These are phyloP conservation scores for Hypoxylon sp. DNA, from an alignment of 2,329 filamentous ascomycete genomes.

Conservation along the genomic window DNA sequence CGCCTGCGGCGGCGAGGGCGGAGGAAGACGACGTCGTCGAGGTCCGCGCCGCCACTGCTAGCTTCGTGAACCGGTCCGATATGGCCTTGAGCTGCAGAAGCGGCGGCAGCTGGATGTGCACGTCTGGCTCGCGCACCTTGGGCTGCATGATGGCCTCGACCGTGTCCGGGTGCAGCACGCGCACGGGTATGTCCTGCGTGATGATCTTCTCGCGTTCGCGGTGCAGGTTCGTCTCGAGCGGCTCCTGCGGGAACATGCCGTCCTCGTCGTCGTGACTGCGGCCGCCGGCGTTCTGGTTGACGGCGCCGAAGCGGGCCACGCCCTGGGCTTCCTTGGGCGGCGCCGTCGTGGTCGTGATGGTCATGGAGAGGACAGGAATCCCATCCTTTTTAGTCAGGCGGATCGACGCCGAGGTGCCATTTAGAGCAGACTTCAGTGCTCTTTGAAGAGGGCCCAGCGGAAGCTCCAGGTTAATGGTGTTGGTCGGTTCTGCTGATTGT, in stretches of 20 bases:
- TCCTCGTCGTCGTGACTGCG: constrained; percentile 54
- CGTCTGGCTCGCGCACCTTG: constrained; percentile 86
- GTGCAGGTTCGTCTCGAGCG: constrained; percentile 64
- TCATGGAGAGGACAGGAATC: constrained; percentile 85
- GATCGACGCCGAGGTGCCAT: constrained; percentile 81
- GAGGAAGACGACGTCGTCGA: constrained; percentile 28
- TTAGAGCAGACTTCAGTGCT: constrained; percentile 87
- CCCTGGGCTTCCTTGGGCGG: constrained; percentile 55
- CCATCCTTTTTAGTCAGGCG: constrained; percentile 93
- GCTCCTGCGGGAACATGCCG: constrained; percentile 55
- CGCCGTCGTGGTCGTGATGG: constrained; percentile 79
- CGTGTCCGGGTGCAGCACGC: constrained; percentile 81
- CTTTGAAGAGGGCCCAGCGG: constrained; percentile 87
- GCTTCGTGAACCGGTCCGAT: constrained; percentile 92
- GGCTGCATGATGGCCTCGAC: constrained; percentile 97
- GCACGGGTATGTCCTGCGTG: constrained; percentile 94
- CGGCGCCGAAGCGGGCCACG: constrained; percentile 42
- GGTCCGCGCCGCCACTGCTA: constrained; percentile 62
- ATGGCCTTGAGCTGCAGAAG: constrained; percentile 91
- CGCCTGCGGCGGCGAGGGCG: too few species aligned
- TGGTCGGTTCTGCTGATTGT: constrained; percentile 80
- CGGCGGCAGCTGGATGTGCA: constrained; percentile 89
- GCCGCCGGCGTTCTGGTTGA: constrained; percentile 29
- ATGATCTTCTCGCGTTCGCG: constrained; percentile 89
- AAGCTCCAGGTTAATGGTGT: constrained; percentile 96